Conservation (phyloP, 306 rosid genomes). For the Luffa aegyptiaca region DNA sequence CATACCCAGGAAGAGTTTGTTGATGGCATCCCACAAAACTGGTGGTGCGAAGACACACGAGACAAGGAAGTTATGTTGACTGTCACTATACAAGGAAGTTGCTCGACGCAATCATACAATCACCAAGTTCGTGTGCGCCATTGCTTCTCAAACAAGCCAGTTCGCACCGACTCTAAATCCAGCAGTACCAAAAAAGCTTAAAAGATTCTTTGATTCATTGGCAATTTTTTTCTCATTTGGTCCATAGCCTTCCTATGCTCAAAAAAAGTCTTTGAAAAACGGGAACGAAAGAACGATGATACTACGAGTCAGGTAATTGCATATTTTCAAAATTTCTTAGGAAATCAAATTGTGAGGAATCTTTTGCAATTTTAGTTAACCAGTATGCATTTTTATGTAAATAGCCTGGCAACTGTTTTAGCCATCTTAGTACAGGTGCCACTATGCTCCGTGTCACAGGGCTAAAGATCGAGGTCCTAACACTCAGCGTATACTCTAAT, state of each 20-base stretch:
- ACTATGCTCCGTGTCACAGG: background rate
- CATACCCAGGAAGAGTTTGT: slow-evolving; percentile 49
- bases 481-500: background rate
- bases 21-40: slow-evolving; percentile 68
- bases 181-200: slow-evolving; percentile 36
- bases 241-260: background rate
- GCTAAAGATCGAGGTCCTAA: background rate
- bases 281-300: background rate
- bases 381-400: slow-evolving; percentile 6
- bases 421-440: slow-evolving; percentile 3
- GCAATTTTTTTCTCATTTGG: background rate
- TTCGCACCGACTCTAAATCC: slow-evolving; percentile 40
- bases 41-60: slow-evolving; percentile 83
- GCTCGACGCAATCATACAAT: slow-evolving; percentile 28
- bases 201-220: background rate
- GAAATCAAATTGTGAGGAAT: background rate
- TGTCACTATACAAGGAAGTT: slow-evolving; percentile 60
- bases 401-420: slow-evolving; percentile 3
- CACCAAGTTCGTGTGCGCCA: slow-evolving; percentile 56
- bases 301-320: background rate
- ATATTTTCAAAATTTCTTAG: background rate
- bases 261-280: background rate
- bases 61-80: slow-evolving; percentile 66
- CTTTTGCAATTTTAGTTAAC: background rate
- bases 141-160: slow-evolving; percentile 50